Conservation (phyloP, 306 rosid species). For the Abrus precatorius region DNA sequence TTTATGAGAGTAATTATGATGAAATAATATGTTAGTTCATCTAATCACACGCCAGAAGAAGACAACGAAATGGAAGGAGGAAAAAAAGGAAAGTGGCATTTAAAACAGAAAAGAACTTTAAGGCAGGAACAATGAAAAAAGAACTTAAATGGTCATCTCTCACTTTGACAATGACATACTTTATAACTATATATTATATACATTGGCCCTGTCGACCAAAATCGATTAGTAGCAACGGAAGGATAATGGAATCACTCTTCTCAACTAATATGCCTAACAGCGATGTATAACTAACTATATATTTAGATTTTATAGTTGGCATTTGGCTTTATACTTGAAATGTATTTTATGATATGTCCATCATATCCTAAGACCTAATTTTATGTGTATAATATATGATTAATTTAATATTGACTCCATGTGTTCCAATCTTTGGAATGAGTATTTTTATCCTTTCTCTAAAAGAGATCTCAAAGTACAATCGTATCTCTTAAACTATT, state of each 20-base stretch:
- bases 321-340: constrained; percentile 15
- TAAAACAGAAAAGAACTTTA: constrained; percentile 45
- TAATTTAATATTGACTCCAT: constrained; percentile 36
- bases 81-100: not conserved
- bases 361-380: constrained; percentile 50
- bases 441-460: constrained; percentile 31
- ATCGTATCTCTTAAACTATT: constrained; percentile 57
- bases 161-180: constrained; percentile 23
- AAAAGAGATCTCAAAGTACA: constrained; percentile 64
- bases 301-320: constrained; percentile 34
- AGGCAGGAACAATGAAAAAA: constrained; percentile 1
- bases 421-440: constrained; percentile 44
- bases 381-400: constrained; percentile 14
- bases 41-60: constrained; percentile 14
- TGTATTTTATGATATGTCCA: constrained; percentile 46
- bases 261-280: constrained; percentile 3
- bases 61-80: constrained; percentile 11
- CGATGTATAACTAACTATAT: constrained; percentile 31
- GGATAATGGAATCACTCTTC: not conserved
- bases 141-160: constrained; percentile 2
- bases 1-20: not conserved
- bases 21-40: not conserved
- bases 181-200: constrained; percentile 24
- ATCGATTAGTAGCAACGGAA: not conserved
- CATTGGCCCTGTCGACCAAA: constrained; percentile 33